Base-by-base conservation (phyloP, 2,329 filamentous ascomycete genomes). In the Raffaelea albimanens region DNA sequence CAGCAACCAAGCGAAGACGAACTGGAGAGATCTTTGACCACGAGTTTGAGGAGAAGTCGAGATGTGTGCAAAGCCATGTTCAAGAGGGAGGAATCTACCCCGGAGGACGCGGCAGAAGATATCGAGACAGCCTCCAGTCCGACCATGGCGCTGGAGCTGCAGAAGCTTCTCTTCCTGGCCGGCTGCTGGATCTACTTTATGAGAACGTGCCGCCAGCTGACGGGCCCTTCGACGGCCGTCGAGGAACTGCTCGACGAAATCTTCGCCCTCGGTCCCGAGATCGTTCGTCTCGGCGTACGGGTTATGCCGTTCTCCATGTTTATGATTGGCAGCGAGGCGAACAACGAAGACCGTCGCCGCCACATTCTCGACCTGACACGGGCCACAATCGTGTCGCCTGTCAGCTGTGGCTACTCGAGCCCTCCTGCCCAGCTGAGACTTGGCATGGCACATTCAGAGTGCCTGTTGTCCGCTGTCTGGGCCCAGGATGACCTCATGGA, bases 181-280 rank as follows among this genome's bases (percentile, higher is more conserved):
- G 45, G 45, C 3, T 46, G 39, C 10, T 50, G 49, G 45, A 51
- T 53, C 31, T 52, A 53, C 44, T 53, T 53, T 21, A 42, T 46
- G 23, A 23, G 49, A 8, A 40, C 51, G 0, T 51, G 49, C 40
- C 36, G 47, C 3, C 45, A 48, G 13, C 25, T 53, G 33, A 44
- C 47, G 1, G 51, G 51, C 9, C 49, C 49, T 2, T 51, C 51
- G 20, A 18, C 7, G 1, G 22, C n/a, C 3, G 33, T 52, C 9
- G 22, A 33, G 4, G 8, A 36, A 0, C 18, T 52, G 13, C 39
- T 46, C 13, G 45, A 50, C 19, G 45, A 40, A 16, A 34, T 43
- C 2, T 48, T 49, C n/a, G 36, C 33, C 4, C 9, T 33, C 13
- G 20, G 22, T n/a, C 2, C 21, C n/a, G 44, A 45, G 13, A 33